Base-by-base conservation (phyloP, 192 early-diverging fungal genomes). In the Cladochytrium replicatum region DNA sequence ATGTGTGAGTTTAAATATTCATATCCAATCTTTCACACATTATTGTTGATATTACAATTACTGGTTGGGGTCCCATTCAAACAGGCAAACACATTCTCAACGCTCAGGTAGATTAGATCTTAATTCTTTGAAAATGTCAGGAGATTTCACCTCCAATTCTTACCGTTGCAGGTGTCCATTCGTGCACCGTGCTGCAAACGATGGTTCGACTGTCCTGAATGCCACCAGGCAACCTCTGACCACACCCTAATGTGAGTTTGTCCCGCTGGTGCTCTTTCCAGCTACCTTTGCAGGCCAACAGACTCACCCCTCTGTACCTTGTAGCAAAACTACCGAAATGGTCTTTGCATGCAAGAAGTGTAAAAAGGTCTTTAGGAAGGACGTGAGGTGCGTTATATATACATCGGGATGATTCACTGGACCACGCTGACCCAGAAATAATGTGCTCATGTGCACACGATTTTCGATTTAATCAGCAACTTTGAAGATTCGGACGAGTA, bases 161-260 rank as follows among this genome's bases (percentile, higher is more conserved):
- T 47, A n/a, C n/a, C 6, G 19, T 27, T 13, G 13, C 54, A 89
- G 84, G 86, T 91, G 13, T 71, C 89, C 29, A 84, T 97, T 51
- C 79, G 91, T 41, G 89, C 94, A 7, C 81, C 82, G 22, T 95
- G 91, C 73, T 98, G 94, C 71, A 81, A 84, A 62, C 75, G 74
- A 41, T 98, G 94, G 94, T 98, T 87, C 62, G 94, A 98, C 67
- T 98, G 94, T 57, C 75, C 94, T 22, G 85, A 93, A 54, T 98
- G 94, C 63, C 94, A 98, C 57, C 78, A 72, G 17, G 94, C 91
- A 51, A 61, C 58, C 6, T 57, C 79, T 1, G 77, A 86, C 58
- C 91, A 95, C 62, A 61, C 63, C 23, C 70, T 95, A 26, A 60
- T 39, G 70, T 66, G 41, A 32, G n/a, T n/a, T n/a, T n/a, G n/a